Base-by-base conservation (phyloP, 345 rosid species). In the Excoecaria agallocha region DNA sequence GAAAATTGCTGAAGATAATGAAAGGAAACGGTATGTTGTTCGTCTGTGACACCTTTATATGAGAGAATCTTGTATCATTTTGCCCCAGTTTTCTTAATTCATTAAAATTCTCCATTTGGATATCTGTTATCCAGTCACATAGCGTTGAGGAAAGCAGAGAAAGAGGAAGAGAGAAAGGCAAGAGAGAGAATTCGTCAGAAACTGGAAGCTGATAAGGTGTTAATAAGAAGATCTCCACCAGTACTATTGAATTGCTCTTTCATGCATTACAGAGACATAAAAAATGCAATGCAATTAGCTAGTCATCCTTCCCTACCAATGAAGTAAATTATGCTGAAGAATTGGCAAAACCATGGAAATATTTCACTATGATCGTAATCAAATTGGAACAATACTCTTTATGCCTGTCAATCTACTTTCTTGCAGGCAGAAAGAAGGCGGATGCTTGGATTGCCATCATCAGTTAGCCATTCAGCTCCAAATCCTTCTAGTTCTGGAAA, bases 151-250 rank as follows among this genome's bases (percentile, higher is more conserved):
- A 85, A 91, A 79, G 90, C 87, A 2, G 91, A 87, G 65, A 87
- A 87, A 79, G 93, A 85, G 35, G 94, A 92, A 71, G 88, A 83
- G 77, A 82, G 72, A 82, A 83, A 82, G 69, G 93, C 94, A 70
- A 89, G 93, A 79, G 89, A 88, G 68, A 87, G 73, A 77, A 71
- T 92, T 71, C 86, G 83, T 77, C 84, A 65, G 48, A 91, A 87
- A 84, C 84, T 92, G 68, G 87, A 85, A 73, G 80, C 78, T n/a
- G 98, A 94, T 85, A 92, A 92, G 97, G 98, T 56, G 30, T 30
- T 30, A 30, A 30, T 30, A 0, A 0, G 13, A 50, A 15, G 59
- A 12, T 69, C 59, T 8, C 43, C 17, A 6, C 41, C 25, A 64
- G 6, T n/a, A 41, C 3, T 5, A 7, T 52, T 69, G 16, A 37